phyloP scores from a whole-genome alignment of 805 yeast genomes.

The Wickerhamomyces sydowiorum region DNA sequence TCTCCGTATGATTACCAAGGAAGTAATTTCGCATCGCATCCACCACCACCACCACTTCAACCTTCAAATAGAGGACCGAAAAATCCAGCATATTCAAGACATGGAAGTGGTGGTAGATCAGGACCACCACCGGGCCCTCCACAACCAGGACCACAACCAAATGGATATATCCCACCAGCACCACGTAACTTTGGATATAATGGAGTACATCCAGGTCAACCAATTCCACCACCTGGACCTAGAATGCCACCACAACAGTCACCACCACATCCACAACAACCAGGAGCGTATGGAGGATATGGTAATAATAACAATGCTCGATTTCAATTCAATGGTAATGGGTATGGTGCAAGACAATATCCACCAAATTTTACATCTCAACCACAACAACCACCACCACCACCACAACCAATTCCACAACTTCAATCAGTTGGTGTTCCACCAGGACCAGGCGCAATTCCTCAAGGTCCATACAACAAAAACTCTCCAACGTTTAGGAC shows the following conservation, averaged over 20 bases:
- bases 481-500: too few relatives aligned
- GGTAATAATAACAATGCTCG: too few relatives aligned
- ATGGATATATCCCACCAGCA: background rate
- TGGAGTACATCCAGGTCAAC: background rate
- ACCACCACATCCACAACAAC: conserved; percentile 12
- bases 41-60: background rate
- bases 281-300: background rate
- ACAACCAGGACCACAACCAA: background rate
- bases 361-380: conserved; percentile 6
- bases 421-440: background rate
- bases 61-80: background rate
- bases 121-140: too few relatives aligned
- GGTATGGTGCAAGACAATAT: too few relatives aligned
- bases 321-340: too few relatives aligned
- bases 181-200: background rate
- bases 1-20: too few relatives aligned
- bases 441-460: too few relatives aligned
- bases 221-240: conserved; percentile 10
- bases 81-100: too few relatives aligned
- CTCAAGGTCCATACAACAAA: too few relatives aligned
- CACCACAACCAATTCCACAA: background rate
- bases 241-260: conserved; percentile 5
- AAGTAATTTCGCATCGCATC: too few relatives aligned
- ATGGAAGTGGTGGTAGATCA: too few relatives aligned
- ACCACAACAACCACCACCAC: conserved; percentile 3